Base-by-base conservation (phyloP, 2,329 filamentous ascomycete species). In the Diaporthe aspalathi region DNA sequence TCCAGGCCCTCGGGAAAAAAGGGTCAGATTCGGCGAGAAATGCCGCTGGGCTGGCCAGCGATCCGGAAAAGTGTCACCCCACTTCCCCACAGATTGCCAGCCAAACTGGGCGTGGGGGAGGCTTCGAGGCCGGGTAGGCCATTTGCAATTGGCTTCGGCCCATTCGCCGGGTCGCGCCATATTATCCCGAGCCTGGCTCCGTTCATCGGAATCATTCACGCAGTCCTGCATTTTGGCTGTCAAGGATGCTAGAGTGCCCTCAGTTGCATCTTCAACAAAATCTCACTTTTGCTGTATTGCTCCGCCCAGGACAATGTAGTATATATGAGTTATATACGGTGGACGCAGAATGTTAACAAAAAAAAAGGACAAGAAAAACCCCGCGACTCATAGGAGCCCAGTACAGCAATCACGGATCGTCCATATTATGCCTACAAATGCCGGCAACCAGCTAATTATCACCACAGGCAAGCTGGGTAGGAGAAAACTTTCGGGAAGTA, bases 11-110 rank as follows among this genome's bases (percentile, higher is more conserved):
- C 45, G 47, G n/a, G 20, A 7, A 24, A 54, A 22, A 9, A 27
- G n/a, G 68, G 63, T 6, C 68, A 57, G 22, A 29, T 63, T 68
- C 71, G 71, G 68, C 68, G 71, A 72, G 35, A 60, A 57, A 63
- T 67, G 43, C 63, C 68, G 45, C 62, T 66, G 40, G 35, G 57
- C 43, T 57, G 35, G 54, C 22, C 17, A 57, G 24, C 24, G 27
- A 56, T 57, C 40, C 53, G 20, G 50, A 27, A n/a, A 22, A 20
- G 38, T 6, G 11, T 17, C 14, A 20, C 40, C 67, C 71, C 71
- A 67, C 68, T 71, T 68, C 68, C 71, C 71, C 68, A 32, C 62
- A 60, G 57, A 63, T 49, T 49, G 43, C 22, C 38, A n/a, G 16
- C 32, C 56, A 40, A n/a, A 49, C 17, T 38, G 20, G 40, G 52